Evolutionary conservation across 495 filamentous ascomycete species (phyloP).

Genomic region (Pseudevernia furfuracea): DNA sequence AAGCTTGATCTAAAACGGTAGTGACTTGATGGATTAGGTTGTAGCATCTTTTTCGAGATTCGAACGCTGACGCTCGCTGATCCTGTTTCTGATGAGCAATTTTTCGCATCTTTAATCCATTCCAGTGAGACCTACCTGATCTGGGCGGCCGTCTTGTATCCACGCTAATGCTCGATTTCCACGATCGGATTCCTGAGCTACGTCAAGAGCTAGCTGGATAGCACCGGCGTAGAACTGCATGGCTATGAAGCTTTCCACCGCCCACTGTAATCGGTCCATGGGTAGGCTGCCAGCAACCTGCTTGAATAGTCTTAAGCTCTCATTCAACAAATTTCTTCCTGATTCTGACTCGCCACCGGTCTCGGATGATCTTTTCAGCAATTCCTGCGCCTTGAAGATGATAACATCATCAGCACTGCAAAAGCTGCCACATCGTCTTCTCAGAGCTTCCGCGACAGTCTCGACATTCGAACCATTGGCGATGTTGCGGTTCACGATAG

Average conservation of each 20-base stretch:
- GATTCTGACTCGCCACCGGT: constrained; percentile 62
- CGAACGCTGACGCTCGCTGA: constrained; percentile 55
- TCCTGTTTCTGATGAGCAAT: constrained; percentile 54
- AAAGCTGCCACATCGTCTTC: constrained; percentile 88
- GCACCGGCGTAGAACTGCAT: constrained; percentile 91
- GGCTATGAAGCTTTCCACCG: constrained; percentile 65
- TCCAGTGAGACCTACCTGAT: constrained; percentile 35
- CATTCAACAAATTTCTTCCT: constrained; percentile 74
- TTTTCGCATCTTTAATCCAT: constrained; percentile 13
- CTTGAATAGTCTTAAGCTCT: constrained; percentile 80
- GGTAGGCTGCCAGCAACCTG: constrained; percentile 75
- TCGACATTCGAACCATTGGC: constrained; percentile 93
- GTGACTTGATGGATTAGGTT: constrained; percentile 71
- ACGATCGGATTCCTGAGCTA: constrained; percentile 73
- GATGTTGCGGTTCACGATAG: constrained; percentile 96
- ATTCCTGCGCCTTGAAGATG: constrained; percentile 95
- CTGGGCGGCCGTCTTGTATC: constrained; percentile 54
- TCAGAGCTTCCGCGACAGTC: constrained; percentile 85
- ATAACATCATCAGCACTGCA: constrained; percentile 95
- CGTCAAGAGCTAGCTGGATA: constrained; percentile 77
- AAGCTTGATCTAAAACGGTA: constrained; percentile 61
- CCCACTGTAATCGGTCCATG: constrained; percentile 69
- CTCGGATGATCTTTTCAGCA: constrained; percentile 78
- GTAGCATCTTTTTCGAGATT: constrained; percentile 72
- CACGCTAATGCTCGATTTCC: constrained; percentile 75